A percentile compares a stretch with the other conserved stretches of the same genome.
These are phyloP conservation scores for Pseudoscleropodium purum DNA, from an alignment of 225 moss, liverwort and hornwort genomes.

Conservation along the genomic window DNA sequence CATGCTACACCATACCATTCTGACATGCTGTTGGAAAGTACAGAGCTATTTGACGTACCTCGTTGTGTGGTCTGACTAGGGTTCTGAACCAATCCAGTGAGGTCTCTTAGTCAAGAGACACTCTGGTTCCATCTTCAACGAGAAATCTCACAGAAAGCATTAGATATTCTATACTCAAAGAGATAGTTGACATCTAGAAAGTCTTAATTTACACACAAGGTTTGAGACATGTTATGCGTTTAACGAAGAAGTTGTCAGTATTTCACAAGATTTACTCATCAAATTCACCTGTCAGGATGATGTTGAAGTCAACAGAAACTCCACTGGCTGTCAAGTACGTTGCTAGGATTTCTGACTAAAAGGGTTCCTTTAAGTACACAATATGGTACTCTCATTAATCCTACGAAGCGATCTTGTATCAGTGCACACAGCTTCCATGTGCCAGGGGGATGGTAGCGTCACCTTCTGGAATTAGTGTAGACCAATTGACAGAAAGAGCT, in stretches of 20 bases:
- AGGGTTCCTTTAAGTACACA: neutral
- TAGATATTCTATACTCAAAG: neutral
- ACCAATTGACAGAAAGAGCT: neutral
- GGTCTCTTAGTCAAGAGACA: no score
- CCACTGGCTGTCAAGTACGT: neutral
- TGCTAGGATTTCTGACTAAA: neutral
- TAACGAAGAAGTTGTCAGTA: neutral
- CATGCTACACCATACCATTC: neutral
- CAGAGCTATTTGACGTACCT: neutral
- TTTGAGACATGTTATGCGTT: neutral
- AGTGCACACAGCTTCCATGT: constrained; percentile 1
- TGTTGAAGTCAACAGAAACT: neutral
- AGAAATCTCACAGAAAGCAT: neutral
- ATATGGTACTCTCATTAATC: neutral
- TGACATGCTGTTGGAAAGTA: neutral
- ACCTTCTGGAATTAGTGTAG: neutral
- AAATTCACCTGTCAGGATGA: neutral
- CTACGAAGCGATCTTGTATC: neutral
- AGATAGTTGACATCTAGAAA: neutral
- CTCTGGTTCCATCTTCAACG: neutral
- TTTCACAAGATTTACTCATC: neutral
- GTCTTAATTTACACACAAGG: neutral
- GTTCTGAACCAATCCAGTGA: neutral
- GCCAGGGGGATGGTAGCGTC: neutral
- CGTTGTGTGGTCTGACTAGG: neutral